These are phyloP conservation scores for Epichloe sp. DNA, from an alignment of 2,329 filamentous ascomycete species.

Conservation along the genomic window DNA sequence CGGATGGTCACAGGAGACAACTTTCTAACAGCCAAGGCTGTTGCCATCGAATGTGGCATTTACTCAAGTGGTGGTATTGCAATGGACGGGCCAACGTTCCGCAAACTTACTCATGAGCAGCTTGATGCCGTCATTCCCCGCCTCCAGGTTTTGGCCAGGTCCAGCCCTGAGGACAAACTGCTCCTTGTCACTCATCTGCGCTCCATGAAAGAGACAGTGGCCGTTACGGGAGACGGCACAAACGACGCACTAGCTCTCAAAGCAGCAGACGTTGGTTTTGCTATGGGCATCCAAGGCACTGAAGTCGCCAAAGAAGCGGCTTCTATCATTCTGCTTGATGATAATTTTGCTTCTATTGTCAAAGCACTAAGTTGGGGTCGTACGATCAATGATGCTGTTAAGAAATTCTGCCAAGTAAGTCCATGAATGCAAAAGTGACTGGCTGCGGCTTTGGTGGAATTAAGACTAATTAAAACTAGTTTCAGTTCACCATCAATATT, in stretches of 20 bases:
- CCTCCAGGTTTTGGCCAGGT: conserved; percentile 54
- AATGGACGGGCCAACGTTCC: conserved; percentile 42
- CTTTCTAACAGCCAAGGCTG: conserved; percentile 29
- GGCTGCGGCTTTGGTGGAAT: neutral
- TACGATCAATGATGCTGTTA: conserved; percentile 49
- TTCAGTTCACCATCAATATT: conserved; percentile 57
- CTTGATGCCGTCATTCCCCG: conserved; percentile 41
- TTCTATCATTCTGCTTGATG: conserved; percentile 51
- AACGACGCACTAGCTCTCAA: conserved; percentile 55
- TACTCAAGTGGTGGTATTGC: conserved; percentile 51
- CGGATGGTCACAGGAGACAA: conserved; percentile 47
- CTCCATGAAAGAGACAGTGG: conserved; percentile 52
- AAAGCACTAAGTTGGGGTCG: conserved; percentile 49
- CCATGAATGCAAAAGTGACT: neutral
- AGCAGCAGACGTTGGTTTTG: conserved; percentile 53
- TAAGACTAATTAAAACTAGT: conserved; percentile 16
- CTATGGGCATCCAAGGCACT: conserved; percentile 54
- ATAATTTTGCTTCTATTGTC: conserved; percentile 53
- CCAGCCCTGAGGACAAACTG: conserved; percentile 57
- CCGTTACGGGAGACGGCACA: conserved; percentile 53
- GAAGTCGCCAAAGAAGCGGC: conserved; percentile 55
- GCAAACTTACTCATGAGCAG: conserved; percentile 38
- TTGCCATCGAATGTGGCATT: conserved; percentile 29
- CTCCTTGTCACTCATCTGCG: conserved; percentile 51
- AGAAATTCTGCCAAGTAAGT: conserved; percentile 46